Base-by-base conservation (phyloP, 805 yeast genomes). In the Wickerhamiella kurtzmanii region DNA sequence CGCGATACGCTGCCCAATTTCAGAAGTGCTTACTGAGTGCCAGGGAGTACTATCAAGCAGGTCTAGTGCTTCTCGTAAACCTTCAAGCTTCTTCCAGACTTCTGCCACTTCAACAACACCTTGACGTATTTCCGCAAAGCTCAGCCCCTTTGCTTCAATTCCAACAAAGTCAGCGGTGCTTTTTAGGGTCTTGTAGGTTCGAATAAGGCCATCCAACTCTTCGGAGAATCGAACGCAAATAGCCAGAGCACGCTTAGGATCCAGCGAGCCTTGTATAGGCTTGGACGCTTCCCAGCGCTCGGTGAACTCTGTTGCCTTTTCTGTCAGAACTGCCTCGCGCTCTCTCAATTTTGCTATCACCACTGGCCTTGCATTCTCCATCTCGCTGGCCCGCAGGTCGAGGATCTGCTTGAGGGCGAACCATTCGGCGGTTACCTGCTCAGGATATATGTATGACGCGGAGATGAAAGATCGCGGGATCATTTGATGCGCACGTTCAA, bases 31-130 rank as follows among this genome's bases (percentile, higher is more conserved):
- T 6, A 25, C 32, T 6, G 32, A 25, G 6, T 25, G 32, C 94
- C 94, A 85, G 2, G 60, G 59, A 1, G 61, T 56, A 1, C 48
- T 48, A 38, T 71, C 68, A 17, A 79, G 50, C 3, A 63, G 66
- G 18, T 69, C 68, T 2, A 81, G 57, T 1, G 69, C 60, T 3
- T 62, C 62, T 71, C 77, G 73, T 1, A 82, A 60, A 0, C 69
- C 60, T 41, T 75, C 73, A 35, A 85, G 66, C 0, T 80, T 67
- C 1, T 68, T 55, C 94, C 94, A 84, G 1, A 81, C 85, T 1
- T 71, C 56, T 48, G 68, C 72, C 35, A 80, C 67, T 42, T 80
- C 82, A 0, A 53, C 48, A 1, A 82, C 62, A 51, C 83, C 92
- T 2, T 67, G 71, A 0, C 59, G 19, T 2, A 72, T 54, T 0